phyloP scores from a whole-genome alignment of 2,329 filamentous ascomycete genomes.

The Nannizzia gypsea region DNA sequence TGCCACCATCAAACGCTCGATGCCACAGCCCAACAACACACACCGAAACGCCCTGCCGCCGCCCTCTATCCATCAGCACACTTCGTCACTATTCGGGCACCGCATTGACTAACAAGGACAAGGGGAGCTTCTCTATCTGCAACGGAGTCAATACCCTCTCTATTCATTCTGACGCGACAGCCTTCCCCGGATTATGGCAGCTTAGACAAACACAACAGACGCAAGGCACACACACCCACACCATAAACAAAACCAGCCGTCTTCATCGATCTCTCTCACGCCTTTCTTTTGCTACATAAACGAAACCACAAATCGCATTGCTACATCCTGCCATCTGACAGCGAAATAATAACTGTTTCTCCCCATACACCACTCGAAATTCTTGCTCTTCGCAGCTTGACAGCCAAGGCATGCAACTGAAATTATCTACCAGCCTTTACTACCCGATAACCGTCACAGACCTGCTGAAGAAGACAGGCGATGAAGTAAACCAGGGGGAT shows the following conservation, averaged over 20 bases:
- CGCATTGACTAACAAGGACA: no score
- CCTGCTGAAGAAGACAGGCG: conserved; percentile 63
- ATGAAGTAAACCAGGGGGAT: conserved; percentile 63
- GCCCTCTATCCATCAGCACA: background rate
- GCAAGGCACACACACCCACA: background rate
- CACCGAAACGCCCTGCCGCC: background rate
- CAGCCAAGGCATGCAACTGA: conserved; percentile 33
- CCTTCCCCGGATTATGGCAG: background rate
- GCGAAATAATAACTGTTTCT: background rate
- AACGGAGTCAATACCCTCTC: background rate
- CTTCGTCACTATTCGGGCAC: background rate
- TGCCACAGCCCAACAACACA: background rate
- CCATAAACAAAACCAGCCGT: background rate
- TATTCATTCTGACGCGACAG: background rate
- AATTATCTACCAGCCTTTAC: conserved; percentile 49
- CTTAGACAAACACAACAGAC: background rate
- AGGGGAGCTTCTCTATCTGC: background rate
- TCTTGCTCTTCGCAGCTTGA: background rate
- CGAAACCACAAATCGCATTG: background rate
- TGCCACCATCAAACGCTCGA: background rate
- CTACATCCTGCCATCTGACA: background rate
- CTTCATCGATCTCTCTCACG: background rate
- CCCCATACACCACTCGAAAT: background rate
- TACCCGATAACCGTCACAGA: conserved; percentile 91
- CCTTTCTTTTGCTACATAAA: background rate